These are phyloP conservation scores for Macadamia integrifolia DNA, from an alignment of 164 flowering plant genomes.

Conservation along the genomic window DNA sequence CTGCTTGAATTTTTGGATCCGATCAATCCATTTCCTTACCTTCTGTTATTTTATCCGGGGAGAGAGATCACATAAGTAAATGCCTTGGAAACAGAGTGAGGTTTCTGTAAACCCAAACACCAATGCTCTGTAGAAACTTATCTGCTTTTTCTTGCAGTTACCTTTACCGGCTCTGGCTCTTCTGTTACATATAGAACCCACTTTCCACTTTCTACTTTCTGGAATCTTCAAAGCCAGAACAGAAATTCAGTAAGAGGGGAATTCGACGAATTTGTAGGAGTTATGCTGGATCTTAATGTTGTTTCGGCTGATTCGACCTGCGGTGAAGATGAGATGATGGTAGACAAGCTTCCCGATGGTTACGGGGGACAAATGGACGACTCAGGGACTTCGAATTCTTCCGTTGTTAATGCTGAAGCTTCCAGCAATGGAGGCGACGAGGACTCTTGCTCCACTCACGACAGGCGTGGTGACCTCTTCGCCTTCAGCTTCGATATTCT, in stretches of 20 bases:
- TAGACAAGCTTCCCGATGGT: conserved; percentile 21
- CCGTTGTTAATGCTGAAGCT: conserved; percentile 57
- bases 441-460: conserved; percentile 35
- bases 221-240: not conserved
- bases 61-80: not conserved
- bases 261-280: not conserved
- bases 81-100: not conserved
- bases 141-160: conserved; percentile 6
- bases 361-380: conserved; percentile 41
- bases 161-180: conserved; percentile 10
- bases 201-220: too few species aligned
- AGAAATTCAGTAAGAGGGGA: not conserved
- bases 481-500: conserved; percentile 42
- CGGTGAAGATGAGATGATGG: conserved; percentile 5
- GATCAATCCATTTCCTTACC: not conserved
- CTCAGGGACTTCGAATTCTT: conserved; percentile 59
- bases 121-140: conserved; percentile 13
- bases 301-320: conserved; percentile 9
- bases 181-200: conserved; percentile 2
- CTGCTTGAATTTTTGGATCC: not conserved
- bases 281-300: conserved; percentile 45
- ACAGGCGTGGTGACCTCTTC: conserved; percentile 5
- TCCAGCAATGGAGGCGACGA: conserved; percentile 42
- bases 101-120: not conserved
- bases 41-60: too few species aligned